These are phyloP conservation scores for Pinus taeda DNA, from an alignment of 75 land plant species.

Conservation along the genomic window DNA sequence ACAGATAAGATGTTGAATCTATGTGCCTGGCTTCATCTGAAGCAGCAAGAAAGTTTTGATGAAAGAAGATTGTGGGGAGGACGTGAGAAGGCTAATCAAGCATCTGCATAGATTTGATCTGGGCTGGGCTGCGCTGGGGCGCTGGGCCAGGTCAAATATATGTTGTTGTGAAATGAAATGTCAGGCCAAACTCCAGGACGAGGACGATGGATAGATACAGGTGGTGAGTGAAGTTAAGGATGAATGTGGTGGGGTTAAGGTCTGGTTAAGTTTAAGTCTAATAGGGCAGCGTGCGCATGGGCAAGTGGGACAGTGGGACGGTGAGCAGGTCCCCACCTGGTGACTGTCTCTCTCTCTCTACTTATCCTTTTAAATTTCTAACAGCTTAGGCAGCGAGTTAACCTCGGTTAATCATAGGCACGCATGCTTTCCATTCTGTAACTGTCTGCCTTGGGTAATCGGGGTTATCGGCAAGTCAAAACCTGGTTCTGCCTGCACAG, in stretches of 20 bases:
- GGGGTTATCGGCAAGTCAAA: neutral
- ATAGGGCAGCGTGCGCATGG: constrained; percentile 13
- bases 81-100: neutral
- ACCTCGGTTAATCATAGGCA: neutral
- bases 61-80: too few relatives aligned
- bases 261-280: neutral
- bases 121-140: too few relatives aligned
- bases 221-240: neutral
- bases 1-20: too few relatives aligned
- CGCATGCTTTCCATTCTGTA: neutral
- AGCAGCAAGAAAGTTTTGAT: too few relatives aligned
- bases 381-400: too few relatives aligned
- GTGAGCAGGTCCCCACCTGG: neutral
- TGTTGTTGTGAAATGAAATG: neutral
- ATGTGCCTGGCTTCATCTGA: too few relatives aligned
- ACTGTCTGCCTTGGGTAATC: neutral
- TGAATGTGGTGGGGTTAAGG: neutral
- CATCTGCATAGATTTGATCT: neutral
- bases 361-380: neutral
- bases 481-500: neutral
- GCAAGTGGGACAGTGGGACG: constrained; percentile 10
- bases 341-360: neutral
- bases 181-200: too few relatives aligned
- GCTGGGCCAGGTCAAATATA: constrained; percentile 6
- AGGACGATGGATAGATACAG: neutral